Conservation (phyloP, 2,329 filamentous ascomycete genomes). For the Fusarium tuaranense region DNA sequence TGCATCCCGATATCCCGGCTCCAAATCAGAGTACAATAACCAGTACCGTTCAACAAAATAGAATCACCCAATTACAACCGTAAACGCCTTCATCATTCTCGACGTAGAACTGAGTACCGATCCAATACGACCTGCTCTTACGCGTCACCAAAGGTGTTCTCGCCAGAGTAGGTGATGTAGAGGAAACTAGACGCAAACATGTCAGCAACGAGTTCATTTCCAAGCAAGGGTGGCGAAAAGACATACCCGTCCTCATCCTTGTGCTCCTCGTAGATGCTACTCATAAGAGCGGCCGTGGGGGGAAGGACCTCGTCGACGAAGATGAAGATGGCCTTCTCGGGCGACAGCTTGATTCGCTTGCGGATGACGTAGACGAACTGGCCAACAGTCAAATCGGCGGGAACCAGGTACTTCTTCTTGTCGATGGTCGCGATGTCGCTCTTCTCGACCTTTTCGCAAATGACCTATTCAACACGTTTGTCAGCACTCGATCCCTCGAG, state of each 20-base stretch:
- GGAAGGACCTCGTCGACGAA: constrained; percentile 99
- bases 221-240: not conserved
- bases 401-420: constrained; percentile 99
- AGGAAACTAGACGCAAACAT: constrained; percentile 75
- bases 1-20: constrained; percentile 32
- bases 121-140: constrained; percentile 37
- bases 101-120: constrained; percentile 34
- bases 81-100: constrained; percentile 51
- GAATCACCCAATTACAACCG: constrained; percentile 46
- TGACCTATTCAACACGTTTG: constrained; percentile 72
- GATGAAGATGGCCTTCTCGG: constrained; percentile 99
- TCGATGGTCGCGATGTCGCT: constrained; percentile 99
- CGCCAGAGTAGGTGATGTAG: constrained; percentile 99
- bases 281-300: constrained; percentile 97
- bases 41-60: constrained; percentile 42
- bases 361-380: constrained; percentile 99
- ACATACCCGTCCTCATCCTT: constrained; percentile 82
- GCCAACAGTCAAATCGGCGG: constrained; percentile 95
- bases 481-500: constrained; percentile 2
- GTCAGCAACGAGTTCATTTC: constrained; percentile 26
- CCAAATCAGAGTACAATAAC: constrained; percentile 42
- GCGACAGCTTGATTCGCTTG: constrained; percentile 99
- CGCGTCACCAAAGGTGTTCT: constrained; percentile 90
- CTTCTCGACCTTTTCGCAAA: constrained; percentile 99
- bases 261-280: constrained; percentile 99